These are phyloP conservation scores for Chaetomium sp. DNA, from an alignment of 2,329 filamentous ascomycete species.

Conservation along the genomic window DNA sequence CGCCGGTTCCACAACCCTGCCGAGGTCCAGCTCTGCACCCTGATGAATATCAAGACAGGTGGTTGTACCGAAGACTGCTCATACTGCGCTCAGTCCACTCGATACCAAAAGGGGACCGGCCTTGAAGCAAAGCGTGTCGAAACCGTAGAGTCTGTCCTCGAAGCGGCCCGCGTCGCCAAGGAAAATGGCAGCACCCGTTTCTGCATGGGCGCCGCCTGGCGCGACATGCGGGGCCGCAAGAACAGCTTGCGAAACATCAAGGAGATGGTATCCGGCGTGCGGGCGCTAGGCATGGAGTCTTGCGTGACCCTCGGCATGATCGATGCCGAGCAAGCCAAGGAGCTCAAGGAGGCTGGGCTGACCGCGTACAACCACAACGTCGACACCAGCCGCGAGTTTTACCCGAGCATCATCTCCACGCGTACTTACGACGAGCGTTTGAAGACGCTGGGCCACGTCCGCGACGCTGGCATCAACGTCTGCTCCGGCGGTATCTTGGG, in stretches of 20 bases:
- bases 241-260: constrained; percentile 77
- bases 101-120: constrained; percentile 69
- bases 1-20: constrained; percentile 78
- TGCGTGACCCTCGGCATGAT: constrained; percentile 96
- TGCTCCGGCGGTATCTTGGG: constrained; percentile 87
- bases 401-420: constrained; percentile 79
- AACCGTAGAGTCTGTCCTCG: constrained; percentile 72
- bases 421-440: constrained; percentile 82
- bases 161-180: constrained; percentile 68
- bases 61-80: constrained; percentile 89
- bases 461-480: constrained; percentile 81
- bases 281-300: constrained; percentile 77
- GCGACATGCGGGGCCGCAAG: constrained; percentile 88
- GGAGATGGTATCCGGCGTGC: constrained; percentile 76
- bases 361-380: constrained; percentile 95
- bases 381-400: constrained; percentile 84
- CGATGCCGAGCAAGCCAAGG: constrained; percentile 69
- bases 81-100: constrained; percentile 85
- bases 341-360: constrained; percentile 75
- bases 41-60: constrained; percentile 96
- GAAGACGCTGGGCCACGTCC: constrained; percentile 70
- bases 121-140: constrained; percentile 74
- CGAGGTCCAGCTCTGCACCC: constrained; percentile 83
- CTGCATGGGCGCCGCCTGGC: constrained; percentile 93
- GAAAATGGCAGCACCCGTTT: constrained; percentile 83